Conservation (phyloP, 352 stramenopile species). For the Aphanomyces stellatus region DNA sequence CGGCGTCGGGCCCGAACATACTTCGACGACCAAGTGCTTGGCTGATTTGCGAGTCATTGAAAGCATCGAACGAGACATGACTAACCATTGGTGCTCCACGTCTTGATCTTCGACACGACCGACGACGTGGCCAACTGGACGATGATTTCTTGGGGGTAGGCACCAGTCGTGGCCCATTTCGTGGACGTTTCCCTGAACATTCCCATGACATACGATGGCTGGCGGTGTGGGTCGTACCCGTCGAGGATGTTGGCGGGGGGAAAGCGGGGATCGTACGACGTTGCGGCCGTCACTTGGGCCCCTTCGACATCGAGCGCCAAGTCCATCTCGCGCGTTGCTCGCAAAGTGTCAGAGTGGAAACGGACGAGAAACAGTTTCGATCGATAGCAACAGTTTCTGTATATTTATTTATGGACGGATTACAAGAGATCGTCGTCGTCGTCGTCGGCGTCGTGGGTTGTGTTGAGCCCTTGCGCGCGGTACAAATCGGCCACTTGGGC, state of each 20-base stretch:
- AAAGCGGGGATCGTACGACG: constrained; percentile 61
- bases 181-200: constrained; percentile 49
- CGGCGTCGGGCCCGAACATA: constrained; percentile 52
- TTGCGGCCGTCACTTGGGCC: constrained; percentile 68
- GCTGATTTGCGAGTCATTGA: constrained; percentile 5
- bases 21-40: constrained; percentile 62
- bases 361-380: background rate
- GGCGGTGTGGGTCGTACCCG: no score
- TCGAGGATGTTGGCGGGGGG: constrained; percentile 73
- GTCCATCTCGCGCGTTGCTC: constrained; percentile 36
- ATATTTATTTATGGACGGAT: background rate
- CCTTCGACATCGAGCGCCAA: constrained; percentile 73
- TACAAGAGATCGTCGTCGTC: constrained; percentile 48
- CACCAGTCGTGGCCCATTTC: constrained; percentile 77
- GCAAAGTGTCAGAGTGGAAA: background rate
- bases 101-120: constrained; percentile 69
- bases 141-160: constrained; percentile 73
- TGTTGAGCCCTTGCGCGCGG: constrained; percentile 62
- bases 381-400: no score
- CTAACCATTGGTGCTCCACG: constrained; percentile 53
- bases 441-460: constrained; percentile 44
- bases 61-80: background rate
- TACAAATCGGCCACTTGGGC: constrained; percentile 92
- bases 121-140: constrained; percentile 69
- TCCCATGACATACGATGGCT: no score